A percentile compares a stretch with the other conserved stretches of the same genome.
Conservation (phyloP, 208 protist species). For the Acanthamoeba royreba region DNA sequence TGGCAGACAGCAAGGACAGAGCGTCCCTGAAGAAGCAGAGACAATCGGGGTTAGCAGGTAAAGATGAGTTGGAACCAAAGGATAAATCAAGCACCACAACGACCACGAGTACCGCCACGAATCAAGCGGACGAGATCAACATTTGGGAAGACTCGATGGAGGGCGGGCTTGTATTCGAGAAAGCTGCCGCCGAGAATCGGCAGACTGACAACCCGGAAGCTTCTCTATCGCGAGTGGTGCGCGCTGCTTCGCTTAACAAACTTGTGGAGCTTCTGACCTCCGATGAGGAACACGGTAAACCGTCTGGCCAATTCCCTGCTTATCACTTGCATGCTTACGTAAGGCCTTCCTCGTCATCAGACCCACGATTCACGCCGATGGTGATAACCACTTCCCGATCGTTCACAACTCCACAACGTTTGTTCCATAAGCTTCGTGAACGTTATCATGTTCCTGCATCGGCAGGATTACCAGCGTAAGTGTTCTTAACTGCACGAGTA, state of each 20-base stretch:
- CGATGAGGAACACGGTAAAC: neutral
- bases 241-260: slow-evolving; percentile 18
- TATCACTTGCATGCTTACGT: neutral
- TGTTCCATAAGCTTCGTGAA: neutral
- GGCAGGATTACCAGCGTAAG: neutral
- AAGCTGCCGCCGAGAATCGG: neutral
- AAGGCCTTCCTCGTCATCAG: neutral
- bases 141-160: neutral
- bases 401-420: neutral
- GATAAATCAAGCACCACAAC: neutral
- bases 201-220: neutral
- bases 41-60: neutral
- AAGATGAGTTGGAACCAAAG: neutral
- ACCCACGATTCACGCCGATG: neutral
- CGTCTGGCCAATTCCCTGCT: neutral
- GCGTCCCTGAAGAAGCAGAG: no score
- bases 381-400: neutral
- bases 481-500: neutral
- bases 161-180: neutral
- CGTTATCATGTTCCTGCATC: slow-evolving; percentile 31
- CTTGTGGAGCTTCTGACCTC: slow-evolving; percentile 20
- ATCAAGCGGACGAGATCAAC: neutral
- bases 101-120: neutral
- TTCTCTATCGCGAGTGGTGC: neutral
- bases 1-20: neutral